phyloP scores from a whole-genome alignment of 2,329 filamentous ascomycete genomes.

The Boeremia exigua region DNA sequence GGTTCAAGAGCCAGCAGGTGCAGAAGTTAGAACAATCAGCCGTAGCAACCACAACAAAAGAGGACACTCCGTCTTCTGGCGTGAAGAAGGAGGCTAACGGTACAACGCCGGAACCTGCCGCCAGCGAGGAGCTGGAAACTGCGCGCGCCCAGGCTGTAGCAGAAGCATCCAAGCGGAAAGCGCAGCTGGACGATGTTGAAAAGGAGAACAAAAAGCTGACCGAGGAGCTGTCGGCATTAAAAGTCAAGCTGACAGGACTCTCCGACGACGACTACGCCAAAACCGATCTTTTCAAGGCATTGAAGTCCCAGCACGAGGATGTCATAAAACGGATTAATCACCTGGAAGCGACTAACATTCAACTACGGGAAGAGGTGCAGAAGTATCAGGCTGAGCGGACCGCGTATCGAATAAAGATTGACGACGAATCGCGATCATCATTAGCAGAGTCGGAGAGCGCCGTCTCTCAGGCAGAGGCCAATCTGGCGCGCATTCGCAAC shows the following conservation, averaged over 20 bases:
- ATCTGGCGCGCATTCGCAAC: constrained; percentile 84
- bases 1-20: constrained; percentile 85
- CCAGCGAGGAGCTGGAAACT: constrained; percentile 72
- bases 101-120: constrained; percentile 60
- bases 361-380: constrained; percentile 82
- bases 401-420: constrained; percentile 78
- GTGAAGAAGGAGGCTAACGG: constrained; percentile 64
- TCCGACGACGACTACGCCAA: constrained; percentile 93
- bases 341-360: constrained; percentile 84
- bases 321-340: constrained; percentile 91
- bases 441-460: constrained; percentile 82
- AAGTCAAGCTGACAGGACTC: constrained; percentile 69
- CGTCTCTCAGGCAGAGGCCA: constrained; percentile 78
- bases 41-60: constrained; percentile 36
- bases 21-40: constrained; percentile 92
- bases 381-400: constrained; percentile 86
- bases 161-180: constrained; percentile 80
- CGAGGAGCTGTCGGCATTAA: constrained; percentile 80
- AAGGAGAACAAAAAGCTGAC: constrained; percentile 76
- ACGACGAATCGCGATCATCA: constrained; percentile 76
- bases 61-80: constrained; percentile 53
- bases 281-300: constrained; percentile 90
- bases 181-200: constrained; percentile 81
- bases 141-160: constrained; percentile 80
- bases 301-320: constrained; percentile 90